These are phyloP conservation scores for Trichoderma orchidacearum DNA, from an alignment of 495 filamentous ascomycete genomes.

Conservation along the genomic window DNA sequence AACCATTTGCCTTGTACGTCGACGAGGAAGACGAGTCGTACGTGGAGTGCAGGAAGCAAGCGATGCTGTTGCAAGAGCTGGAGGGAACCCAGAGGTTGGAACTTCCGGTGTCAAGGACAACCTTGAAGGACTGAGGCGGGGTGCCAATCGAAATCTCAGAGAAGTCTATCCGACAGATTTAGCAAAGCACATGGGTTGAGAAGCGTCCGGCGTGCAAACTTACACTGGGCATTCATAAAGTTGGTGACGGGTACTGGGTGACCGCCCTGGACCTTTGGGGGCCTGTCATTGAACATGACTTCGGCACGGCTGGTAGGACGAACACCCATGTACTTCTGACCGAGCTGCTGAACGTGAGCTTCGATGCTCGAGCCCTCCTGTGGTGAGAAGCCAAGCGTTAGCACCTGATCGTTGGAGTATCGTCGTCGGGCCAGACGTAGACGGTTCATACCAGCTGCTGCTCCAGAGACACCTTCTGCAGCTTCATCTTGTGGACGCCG, in stretches of 20 bases:
- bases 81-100: constrained; percentile 99
- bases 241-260: constrained; percentile 88
- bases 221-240: constrained; percentile 99
- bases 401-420: not conserved
- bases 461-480: constrained; percentile 86
- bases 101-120: constrained; percentile 95
- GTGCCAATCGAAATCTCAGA: constrained; percentile 88
- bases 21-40: constrained; percentile 86
- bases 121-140: constrained; percentile 92
- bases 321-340: constrained; percentile 88
- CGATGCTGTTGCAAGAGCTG: constrained; percentile 80
- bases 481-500: constrained; percentile 83
- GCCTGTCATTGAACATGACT: constrained; percentile 64
- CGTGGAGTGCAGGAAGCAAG: constrained; percentile 94
- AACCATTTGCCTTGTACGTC: constrained; percentile 89
- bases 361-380: constrained; percentile 68
- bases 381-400: constrained; percentile 6
- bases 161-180: constrained; percentile 53
- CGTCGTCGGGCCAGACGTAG: not conserved
- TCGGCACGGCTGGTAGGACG: constrained; percentile 54
- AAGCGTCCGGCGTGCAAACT: constrained; percentile 13
- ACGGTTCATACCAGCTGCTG: constrained; percentile 70
- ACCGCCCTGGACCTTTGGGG: constrained; percentile 48
- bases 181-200: constrained; percentile 7
- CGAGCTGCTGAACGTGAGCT: constrained; percentile 64